Conservation (phyloP, 192 early-diverging fungal genomes). For the Piromyces finnis region DNA sequence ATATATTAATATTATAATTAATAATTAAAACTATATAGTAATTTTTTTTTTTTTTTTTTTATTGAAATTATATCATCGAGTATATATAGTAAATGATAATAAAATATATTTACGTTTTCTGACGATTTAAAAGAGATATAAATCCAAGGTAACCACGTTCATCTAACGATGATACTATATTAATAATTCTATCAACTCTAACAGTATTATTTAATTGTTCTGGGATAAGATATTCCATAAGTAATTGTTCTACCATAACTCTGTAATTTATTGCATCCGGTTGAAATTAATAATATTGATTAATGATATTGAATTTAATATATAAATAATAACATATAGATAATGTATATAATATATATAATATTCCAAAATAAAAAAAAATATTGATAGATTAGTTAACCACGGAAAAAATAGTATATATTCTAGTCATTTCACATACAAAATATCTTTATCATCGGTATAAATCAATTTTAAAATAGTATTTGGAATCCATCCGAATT, state of each 20-base stretch:
- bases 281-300: too few species aligned
- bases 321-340: too few species aligned
- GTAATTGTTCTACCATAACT: conserved; percentile 34
- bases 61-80: too few species aligned
- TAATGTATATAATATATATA: too few species aligned
- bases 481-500: conserved; percentile 70
- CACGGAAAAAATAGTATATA: too few species aligned
- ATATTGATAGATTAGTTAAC: too few species aligned
- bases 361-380: too few species aligned
- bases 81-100: too few species aligned
- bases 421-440: too few species aligned
- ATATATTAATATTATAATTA: not conserved
- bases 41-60: too few species aligned
- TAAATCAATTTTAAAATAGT: conserved; percentile 69
- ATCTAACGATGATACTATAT: conserved; percentile 42
- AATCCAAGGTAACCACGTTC: conserved; percentile 56
- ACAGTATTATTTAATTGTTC: conserved; percentile 23
- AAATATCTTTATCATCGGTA: conserved; percentile 61
- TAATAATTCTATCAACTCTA: conserved; percentile 49
- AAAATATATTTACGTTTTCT: conserved; percentile 25
- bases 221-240: conserved; percentile 45
- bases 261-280: too few species aligned
- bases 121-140: conserved; percentile 49
- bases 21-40: not conserved
- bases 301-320: too few species aligned